Conservation (phyloP, 2,329 filamentous ascomycete species). For the Fusarium cyanostomum region DNA sequence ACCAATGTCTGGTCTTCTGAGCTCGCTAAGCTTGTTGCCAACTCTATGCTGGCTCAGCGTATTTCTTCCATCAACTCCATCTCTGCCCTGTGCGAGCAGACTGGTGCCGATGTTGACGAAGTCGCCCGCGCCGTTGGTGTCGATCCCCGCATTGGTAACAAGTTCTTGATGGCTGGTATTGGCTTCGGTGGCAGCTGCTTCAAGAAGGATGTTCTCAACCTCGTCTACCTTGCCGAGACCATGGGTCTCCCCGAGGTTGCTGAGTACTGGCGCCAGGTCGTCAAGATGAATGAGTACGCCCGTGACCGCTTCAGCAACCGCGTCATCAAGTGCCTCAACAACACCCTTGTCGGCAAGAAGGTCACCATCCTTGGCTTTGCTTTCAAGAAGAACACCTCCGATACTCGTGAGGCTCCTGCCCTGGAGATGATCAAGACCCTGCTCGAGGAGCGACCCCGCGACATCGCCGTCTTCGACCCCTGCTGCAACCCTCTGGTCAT, state of each 20-base stretch:
- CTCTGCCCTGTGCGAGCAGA: conserved; percentile 80
- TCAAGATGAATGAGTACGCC: conserved; percentile 81
- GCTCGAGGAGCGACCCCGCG: conserved; percentile 69
- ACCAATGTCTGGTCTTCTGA: conserved; percentile 83
- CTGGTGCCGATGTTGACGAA: conserved; percentile 79
- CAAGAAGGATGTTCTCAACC: conserved; percentile 79
- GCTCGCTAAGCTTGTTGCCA: conserved; percentile 80
- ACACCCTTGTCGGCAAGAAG: conserved; percentile 75
- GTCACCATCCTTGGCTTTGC: conserved; percentile 78
- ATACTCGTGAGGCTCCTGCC: conserved; percentile 76
- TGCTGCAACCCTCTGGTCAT: conserved; percentile 63
- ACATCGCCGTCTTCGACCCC: conserved; percentile 76
- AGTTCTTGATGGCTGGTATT: conserved; percentile 78
- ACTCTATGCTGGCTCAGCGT: conserved; percentile 82
- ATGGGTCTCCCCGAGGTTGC: conserved; percentile 76
- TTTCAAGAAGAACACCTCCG: conserved; percentile 82
- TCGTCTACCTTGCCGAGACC: conserved; percentile 77
- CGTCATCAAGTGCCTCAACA: conserved; percentile 73
- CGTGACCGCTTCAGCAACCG: conserved; percentile 73
- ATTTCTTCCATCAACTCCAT: conserved; percentile 85
- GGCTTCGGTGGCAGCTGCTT: conserved; percentile 86
- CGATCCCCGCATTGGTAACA: conserved; percentile 75
- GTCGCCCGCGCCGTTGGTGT: conserved; percentile 73
- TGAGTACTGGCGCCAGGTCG: conserved; percentile 78
- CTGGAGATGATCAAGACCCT: conserved; percentile 73